These are phyloP conservation scores for Suillus hirtellus DNA, from an alignment of 768 basidiomycete genomes.

Conservation along the genomic window DNA sequence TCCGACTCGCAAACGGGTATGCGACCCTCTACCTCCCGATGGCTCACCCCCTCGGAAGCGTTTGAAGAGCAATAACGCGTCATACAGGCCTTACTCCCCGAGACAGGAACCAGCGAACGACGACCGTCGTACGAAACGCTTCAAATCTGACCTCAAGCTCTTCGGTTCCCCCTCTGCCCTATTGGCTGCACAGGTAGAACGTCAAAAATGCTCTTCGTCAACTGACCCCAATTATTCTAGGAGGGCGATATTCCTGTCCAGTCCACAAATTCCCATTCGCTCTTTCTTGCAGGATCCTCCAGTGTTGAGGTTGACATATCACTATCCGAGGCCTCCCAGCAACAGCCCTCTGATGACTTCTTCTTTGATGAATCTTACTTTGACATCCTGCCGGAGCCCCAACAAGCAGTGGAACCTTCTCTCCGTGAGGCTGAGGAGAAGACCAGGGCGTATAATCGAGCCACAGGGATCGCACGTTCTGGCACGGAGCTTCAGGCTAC, in stretches of 20 bases:
- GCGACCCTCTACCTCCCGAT: neutral
- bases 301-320: slow-evolving; percentile 15
- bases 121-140: slow-evolving; percentile 22
- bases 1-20: neutral
- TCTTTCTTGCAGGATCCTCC: slow-evolving; percentile 23
- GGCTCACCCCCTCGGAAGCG: slow-evolving; percentile 4
- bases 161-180: slow-evolving; percentile 4
- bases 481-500: neutral
- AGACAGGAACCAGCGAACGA: slow-evolving; percentile 7
- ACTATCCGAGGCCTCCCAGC: neutral
- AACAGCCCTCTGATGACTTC: slow-evolving; percentile 27
- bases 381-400: slow-evolving; percentile 27
- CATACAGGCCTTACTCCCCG: slow-evolving; percentile 1
- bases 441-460: neutral
- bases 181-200: slow-evolving; percentile 10
- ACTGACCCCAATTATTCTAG: slow-evolving; percentile 1
- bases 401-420: neutral
- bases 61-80: neutral
- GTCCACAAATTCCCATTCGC: neutral
- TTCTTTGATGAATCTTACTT: slow-evolving; percentile 35
- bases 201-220: neutral
- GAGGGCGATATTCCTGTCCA: neutral
- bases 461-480: neutral
- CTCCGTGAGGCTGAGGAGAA: neutral
- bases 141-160: neutral